Percentiles rank a stretch among this genome's conserved stretches.
These are phyloP conservation scores for Pyrus betulifolia DNA, from an alignment of 306 rosid species.

Conservation along the genomic window DNA sequence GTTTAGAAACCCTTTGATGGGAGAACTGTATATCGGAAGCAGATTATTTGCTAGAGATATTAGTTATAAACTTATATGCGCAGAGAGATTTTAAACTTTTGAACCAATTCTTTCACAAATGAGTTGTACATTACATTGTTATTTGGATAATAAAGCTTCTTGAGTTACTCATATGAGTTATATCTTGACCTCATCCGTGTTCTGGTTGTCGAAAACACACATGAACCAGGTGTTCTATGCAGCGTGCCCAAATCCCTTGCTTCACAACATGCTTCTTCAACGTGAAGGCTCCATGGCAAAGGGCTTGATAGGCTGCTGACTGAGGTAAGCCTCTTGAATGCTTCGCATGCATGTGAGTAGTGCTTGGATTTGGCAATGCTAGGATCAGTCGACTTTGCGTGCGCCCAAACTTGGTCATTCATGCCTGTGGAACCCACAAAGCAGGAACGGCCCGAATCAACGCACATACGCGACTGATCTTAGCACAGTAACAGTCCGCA, in stretches of 20 bases:
- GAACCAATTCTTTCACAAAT: slow-evolving; percentile 5
- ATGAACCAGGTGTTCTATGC: not conserved
- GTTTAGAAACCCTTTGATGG: not conserved
- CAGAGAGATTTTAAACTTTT: not conserved
- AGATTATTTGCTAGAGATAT: not conserved
- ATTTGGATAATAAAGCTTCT: not conserved
- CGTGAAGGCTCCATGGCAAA: not conserved
- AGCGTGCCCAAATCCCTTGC: not conserved
- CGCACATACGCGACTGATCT: not conserved
- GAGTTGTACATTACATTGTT: not conserved
- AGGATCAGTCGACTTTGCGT: not conserved
- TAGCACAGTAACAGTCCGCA: not conserved
- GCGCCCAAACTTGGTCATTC: no score
- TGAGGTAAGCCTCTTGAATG: not conserved
- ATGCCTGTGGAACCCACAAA: not conserved
- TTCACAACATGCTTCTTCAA: not conserved
- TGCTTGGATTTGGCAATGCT: not conserved
- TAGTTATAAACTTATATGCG: not conserved
- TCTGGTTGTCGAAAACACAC: not conserved
- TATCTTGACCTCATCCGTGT: not conserved
- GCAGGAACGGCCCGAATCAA: not conserved
- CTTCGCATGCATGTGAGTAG: not conserved
- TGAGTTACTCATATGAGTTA: not conserved
- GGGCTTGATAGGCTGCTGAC: not conserved
- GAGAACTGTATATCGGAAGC: not conserved